Conservation (phyloP, 2,329 filamentous ascomycete genomes). For the Coniochaeta prunicola region DNA sequence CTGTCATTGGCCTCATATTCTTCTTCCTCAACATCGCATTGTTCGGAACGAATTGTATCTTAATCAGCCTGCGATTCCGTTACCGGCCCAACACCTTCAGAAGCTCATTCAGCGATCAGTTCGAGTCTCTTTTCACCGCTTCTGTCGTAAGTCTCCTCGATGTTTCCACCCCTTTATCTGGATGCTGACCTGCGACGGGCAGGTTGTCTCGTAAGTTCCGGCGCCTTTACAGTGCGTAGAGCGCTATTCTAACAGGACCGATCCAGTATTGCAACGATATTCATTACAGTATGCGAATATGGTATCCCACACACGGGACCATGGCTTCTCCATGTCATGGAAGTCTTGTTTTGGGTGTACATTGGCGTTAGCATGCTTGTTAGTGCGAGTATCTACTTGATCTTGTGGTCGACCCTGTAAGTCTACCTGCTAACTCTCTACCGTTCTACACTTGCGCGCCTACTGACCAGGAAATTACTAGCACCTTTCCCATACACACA, state of each 20-base stretch:
- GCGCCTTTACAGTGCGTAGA: conserved; percentile 31
- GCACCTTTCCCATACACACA: conserved; percentile 59
- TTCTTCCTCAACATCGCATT: conserved; percentile 58
- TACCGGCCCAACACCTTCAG: conserved; percentile 63
- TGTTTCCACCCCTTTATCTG: no score
- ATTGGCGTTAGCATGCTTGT: conserved; percentile 58
- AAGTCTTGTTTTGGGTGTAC: conserved; percentile 70
- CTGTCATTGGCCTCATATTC: conserved; percentile 51
- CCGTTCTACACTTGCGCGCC: background rate
- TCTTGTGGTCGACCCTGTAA: conserved; percentile 58
- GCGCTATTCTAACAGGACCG: conserved; percentile 43
- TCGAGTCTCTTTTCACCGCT: conserved; percentile 72
- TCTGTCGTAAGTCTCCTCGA: conserved; percentile 45
- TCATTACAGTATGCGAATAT: conserved; percentile 75
- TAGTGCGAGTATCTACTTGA: conserved; percentile 66
- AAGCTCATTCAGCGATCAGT: conserved; percentile 66
- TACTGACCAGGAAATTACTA: conserved; percentile 14
- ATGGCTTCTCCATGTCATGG: conserved; percentile 56
- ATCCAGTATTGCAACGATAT: conserved; percentile 62
- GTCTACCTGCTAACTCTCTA: conserved; percentile 9
- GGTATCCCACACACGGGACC: conserved; percentile 53
- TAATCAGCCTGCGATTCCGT: conserved; percentile 63
- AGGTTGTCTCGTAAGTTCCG: conserved; percentile 36
- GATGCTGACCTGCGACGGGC: conserved; percentile 6
- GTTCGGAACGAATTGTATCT: conserved; percentile 53